Base-by-base conservation (phyloP, 176 grass and related monocot genomes). In the Oryza nivara region DNA sequence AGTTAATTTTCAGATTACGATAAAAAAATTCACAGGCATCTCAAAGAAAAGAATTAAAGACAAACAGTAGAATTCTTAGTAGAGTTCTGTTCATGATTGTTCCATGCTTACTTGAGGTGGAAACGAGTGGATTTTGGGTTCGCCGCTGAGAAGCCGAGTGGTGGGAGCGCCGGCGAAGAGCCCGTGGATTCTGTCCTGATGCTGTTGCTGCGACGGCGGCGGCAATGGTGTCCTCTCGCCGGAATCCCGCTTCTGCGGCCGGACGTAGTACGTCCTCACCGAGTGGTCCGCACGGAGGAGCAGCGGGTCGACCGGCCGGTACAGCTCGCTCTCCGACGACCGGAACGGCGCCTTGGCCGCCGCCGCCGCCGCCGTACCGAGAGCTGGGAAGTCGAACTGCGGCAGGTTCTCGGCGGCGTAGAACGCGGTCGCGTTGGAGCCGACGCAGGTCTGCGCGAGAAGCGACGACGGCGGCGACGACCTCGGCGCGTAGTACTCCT, bases 231-330 rank as follows among this genome's bases (percentile, higher is more conserved):
- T 65, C 74, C 51, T 7, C 51, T 49, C 40, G 3, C 54, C 30
- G 40, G 82, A 41, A 22, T 64, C 73, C 32, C 2, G 48, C 48
- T 61, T 72, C 81, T 88, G 82, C 2, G 64, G 80, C 70, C 65
- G 70, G 26, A 86, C 81, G 65, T 93, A 88, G 82, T 93, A 91
- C 36, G 86, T 84, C 71, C 88, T 93, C 73, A 82, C 82, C 8
- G 75, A 73, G 70, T 52, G 28, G 65, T 87, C 88, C 34, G 20
- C 30, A 3, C 58, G 67, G 61, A 84, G 76, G 75, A 70, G 58
- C 68, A 80, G 9, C 46, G 26, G 75, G 28, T 76, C 88, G 4
- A 63, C 26, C 3, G 61, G 13, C 14, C 26, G 15, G 85, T 79
- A 80, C 23, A 80, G 41, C 16, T 47, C 65, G 52, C 48, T 80